phyloP scores from a whole-genome alignment of 441 rosid species.

The Erysimum pusillum region DNA sequence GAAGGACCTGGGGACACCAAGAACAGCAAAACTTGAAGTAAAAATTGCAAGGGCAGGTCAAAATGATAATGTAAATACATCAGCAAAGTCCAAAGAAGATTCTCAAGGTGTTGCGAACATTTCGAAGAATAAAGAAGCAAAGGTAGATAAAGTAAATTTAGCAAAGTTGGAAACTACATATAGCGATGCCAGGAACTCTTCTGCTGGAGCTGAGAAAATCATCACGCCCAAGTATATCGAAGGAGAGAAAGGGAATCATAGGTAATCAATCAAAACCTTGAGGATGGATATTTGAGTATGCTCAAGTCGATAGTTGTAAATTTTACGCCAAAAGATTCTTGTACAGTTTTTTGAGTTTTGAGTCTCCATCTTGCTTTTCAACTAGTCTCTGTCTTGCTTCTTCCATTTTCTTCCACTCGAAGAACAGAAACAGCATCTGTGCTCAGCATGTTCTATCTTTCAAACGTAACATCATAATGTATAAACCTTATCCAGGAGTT shows the following conservation, averaged over 20 bases:
- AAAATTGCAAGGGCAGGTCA: constrained; percentile 29
- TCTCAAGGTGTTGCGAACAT: constrained; percentile 12
- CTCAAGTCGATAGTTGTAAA: constrained; percentile 31
- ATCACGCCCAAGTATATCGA: neutral
- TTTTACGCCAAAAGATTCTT: constrained; percentile 20
- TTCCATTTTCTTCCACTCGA: constrained; percentile 7
- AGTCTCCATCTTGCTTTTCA: constrained; percentile 12
- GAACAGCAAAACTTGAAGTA: constrained; percentile 43
- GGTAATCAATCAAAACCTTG: constrained; percentile 7
- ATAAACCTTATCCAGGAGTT: constrained; percentile 25
- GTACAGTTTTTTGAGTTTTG: constrained; percentile 41
- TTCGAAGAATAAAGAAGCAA: constrained; percentile 29
- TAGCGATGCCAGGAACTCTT: constrained; percentile 10
- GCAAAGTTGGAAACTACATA: constrained; percentile 21
- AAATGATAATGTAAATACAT: constrained; percentile 28
- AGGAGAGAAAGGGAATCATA: constrained; percentile 8
- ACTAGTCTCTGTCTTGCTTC: constrained; percentile 5
- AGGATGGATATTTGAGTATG: constrained; percentile 9
- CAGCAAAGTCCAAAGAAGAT: constrained; percentile 35
- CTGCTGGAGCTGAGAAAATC: constrained; percentile 20
- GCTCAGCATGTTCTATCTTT: constrained; percentile 1
- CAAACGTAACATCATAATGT: constrained; percentile 5
- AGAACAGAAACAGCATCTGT: constrained; percentile 11
- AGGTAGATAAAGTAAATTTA: constrained; percentile 27
- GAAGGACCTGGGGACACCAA: constrained; percentile 34